A percentile compares a stretch with the other conserved stretches of the same genome.
phyloP scores from a whole-genome alignment of 305 asterid species.

The Euphrasia arctica region DNA sequence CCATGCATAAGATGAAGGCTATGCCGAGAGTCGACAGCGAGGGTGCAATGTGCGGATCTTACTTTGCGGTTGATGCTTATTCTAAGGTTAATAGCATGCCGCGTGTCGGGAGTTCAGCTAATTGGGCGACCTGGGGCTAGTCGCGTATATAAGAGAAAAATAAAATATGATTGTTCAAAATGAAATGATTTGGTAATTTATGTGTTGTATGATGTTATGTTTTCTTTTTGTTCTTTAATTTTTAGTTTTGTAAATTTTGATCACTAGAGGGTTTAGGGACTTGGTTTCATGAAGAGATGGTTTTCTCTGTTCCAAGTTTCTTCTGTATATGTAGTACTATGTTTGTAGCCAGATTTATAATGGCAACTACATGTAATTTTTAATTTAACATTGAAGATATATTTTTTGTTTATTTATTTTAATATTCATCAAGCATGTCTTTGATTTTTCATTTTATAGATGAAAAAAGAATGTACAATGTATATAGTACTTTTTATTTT shows the following conservation, averaged over 20 bases:
- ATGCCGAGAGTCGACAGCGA: conserved; percentile 93
- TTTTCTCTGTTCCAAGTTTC: not conserved
- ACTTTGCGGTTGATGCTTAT: conserved; percentile 71
- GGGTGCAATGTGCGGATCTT: conserved; percentile 86
- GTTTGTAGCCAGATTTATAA: no score
- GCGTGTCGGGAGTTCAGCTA: conserved; percentile 90
- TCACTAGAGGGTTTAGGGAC: conserved; percentile 12
- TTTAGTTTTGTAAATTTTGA: conserved; percentile 31
- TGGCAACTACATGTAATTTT: no score
- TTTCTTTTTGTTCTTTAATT: not conserved
- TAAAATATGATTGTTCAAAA: no score
- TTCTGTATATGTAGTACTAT: no score
- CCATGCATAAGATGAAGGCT: conserved; percentile 83
- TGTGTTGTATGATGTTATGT: not conserved
- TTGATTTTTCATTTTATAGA: no score
- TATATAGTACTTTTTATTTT: no score
- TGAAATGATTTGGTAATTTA: no score
- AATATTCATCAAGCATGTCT: no score
- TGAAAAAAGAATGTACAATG: no score
- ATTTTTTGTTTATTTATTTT: no score
- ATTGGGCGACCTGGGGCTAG: conserved; percentile 78
- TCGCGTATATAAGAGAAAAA: no score
- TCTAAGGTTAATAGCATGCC: conserved; percentile 84
- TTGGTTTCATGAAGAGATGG: not conserved
- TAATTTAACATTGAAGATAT: no score